Evolutionary conservation across 208 protist species (phyloP), one percentile per base, ranked within the genome.

Genomic region (Leptomonas seymouri): DNA sequence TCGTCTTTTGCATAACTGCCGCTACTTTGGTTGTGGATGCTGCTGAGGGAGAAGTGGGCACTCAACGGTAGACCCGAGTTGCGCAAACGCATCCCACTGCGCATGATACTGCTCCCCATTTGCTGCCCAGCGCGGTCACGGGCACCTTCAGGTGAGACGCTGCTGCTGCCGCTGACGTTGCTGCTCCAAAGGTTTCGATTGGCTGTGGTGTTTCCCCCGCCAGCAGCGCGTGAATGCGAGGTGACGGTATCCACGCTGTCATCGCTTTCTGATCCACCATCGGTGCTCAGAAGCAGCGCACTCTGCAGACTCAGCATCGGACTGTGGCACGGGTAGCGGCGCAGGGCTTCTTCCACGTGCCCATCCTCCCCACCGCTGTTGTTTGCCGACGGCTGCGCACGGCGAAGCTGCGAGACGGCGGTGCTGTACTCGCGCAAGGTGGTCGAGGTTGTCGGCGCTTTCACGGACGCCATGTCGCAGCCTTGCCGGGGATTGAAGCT

Each of bases 301-400:
- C 59, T 65, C 45, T 65, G 59, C 58, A 63, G 44, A 23, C 58
- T 63, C 58, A 63, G 27, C 59, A 46, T 55, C 3, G 59, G 59
- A n/a, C 59, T 65, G 46, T 54, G 42, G 27, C 25, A 55, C 9
- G 30, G 59, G 46, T 65, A 65, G 1, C 59, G 59, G 1, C 59
- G 59, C 12, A 46, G 7, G 28, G 31, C 30, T 11, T 45, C 55
- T 0, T 7, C 30, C 36, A n/a, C n/a, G n/a, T n/a, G n/a, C n/a
- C 27, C 34, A 21, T 2, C 36, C 36, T 28, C 55, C 16, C 44
- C 55, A 28, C 2, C 59, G 30, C 59, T 51, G 20, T 18, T 31
- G 30, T 54, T 65, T 9, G 28, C 30, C 25, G 59, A 65, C 6
- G 59, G 25, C n/a, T 55, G 46, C 14, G 59, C 59, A 30, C 59